These are phyloP conservation scores for Phytopythium delawarense DNA, from an alignment of 352 stramenopile genomes.

Conservation along the genomic window DNA sequence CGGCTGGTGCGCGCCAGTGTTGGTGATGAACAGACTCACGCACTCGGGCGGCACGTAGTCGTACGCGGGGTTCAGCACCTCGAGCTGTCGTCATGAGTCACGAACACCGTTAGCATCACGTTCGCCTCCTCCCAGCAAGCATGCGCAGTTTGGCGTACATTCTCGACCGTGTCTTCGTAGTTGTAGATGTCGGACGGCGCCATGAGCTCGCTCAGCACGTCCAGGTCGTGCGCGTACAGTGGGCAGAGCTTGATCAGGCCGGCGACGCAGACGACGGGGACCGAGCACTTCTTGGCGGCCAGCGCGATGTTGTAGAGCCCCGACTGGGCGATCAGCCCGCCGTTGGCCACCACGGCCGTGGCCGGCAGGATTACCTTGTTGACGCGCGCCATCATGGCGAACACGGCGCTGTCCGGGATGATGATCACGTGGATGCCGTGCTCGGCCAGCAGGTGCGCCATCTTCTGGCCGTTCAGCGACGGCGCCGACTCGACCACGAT, in stretches of 20 bases:
- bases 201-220: constrained; percentile 92
- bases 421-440: constrained; percentile 93
- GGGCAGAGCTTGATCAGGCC: constrained; percentile 98
- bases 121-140: not conserved
- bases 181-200: constrained; percentile 85
- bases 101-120: constrained; percentile 10
- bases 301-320: constrained; percentile 95
- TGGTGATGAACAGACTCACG: constrained; percentile 97
- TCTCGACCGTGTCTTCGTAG: constrained; percentile 88
- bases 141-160: constrained; percentile 38
- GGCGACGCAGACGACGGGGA: constrained; percentile 96
- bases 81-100: constrained; percentile 47
- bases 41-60: constrained; percentile 97
- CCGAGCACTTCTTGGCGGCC: constrained; percentile 94
- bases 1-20: constrained; percentile 97
- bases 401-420: constrained; percentile 96
- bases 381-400: constrained; percentile 97
- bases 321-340: constrained; percentile 93
- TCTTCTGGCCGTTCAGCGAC: constrained; percentile 89
- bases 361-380: constrained; percentile 97
- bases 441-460: constrained; percentile 87
- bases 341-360: constrained; percentile 96
- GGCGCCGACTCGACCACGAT: constrained; percentile 93
- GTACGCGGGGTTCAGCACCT: constrained; percentile 96
- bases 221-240: constrained; percentile 97